phyloP scores from a whole-genome alignment of 1,284 basidiomycete species.

The Dichomitus squalens region DNA sequence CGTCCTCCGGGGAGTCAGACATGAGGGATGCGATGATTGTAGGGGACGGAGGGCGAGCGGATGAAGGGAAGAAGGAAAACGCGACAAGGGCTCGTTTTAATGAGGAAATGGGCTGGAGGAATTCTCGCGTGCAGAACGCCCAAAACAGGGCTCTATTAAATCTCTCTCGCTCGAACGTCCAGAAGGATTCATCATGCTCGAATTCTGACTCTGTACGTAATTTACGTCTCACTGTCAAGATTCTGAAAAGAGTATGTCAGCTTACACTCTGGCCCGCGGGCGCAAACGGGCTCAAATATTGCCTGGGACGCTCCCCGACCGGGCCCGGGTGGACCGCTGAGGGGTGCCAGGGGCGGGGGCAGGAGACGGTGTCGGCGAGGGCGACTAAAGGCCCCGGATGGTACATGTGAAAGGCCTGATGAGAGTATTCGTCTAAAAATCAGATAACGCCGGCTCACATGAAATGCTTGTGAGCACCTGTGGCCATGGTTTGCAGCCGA shows the following conservation, averaged over 20 bases:
- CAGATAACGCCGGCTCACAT: conserved; percentile 28
- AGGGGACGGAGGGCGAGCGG: conserved; percentile 28
- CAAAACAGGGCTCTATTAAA: conserved; percentile 64
- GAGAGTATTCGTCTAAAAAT: conserved; percentile 21
- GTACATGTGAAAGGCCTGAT: conserved; percentile 21
- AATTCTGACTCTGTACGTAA: conserved; percentile 54
- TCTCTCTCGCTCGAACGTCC: conserved; percentile 27
- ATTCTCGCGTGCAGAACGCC: conserved; percentile 55
- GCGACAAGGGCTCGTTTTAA: conserved; percentile 74
- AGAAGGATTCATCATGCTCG: conserved; percentile 46
- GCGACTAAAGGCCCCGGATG: conserved; percentile 14
- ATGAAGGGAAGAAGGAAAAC: conserved; percentile 54
- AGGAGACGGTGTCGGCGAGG: background rate
- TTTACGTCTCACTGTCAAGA: conserved; percentile 30
- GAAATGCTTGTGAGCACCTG: conserved; percentile 17
- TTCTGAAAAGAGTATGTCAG: conserved; percentile 12
- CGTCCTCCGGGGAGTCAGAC: conserved; percentile 44
- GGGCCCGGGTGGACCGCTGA: background rate
- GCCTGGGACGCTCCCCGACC: background rate
- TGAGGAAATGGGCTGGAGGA: conserved; percentile 73
- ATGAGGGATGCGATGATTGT: conserved; percentile 35
- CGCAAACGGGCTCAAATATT: background rate
- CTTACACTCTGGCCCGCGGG: conserved; percentile 9
- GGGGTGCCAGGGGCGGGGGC: background rate
- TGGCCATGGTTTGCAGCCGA: conserved; percentile 14